These are phyloP conservation scores for Rauvolfia tetraphylla DNA, from an alignment of 257 asterid genomes.

Conservation along the genomic window DNA sequence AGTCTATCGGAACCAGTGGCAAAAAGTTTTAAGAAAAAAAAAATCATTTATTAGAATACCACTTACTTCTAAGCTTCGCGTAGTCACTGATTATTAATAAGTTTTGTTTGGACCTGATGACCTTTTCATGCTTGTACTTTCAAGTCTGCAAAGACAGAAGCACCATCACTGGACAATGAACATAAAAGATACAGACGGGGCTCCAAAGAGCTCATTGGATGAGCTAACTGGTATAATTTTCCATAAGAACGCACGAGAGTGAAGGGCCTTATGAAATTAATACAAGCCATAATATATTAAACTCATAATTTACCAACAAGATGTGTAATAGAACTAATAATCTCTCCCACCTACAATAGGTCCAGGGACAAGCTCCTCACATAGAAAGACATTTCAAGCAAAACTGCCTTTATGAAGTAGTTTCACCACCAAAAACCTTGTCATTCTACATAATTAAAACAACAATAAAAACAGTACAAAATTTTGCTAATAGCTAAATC, in stretches of 20 bases:
- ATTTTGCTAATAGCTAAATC: constrained; percentile 11
- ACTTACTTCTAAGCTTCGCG: neutral
- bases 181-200: neutral
- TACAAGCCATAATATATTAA: neutral
- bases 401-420: neutral
- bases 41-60: neutral
- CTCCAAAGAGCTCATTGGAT: neutral
- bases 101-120: neutral
- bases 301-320: neutral
- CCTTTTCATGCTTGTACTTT: neutral
- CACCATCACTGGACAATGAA: neutral
- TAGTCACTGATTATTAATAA: neutral
- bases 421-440: neutral
- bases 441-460: constrained; percentile 10
- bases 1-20: neutral
- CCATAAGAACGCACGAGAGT: neutral
- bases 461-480: constrained; percentile 20
- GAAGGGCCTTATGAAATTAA: neutral
- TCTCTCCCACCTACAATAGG: neutral
- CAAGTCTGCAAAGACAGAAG: neutral
- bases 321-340: neutral
- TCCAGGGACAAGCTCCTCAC: neutral
- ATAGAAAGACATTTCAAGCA: neutral
- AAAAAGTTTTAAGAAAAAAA: neutral
- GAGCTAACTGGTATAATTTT: neutral